phyloP scores from a whole-genome alignment of 306 rosid species.

The Vachellia collinsii region DNA sequence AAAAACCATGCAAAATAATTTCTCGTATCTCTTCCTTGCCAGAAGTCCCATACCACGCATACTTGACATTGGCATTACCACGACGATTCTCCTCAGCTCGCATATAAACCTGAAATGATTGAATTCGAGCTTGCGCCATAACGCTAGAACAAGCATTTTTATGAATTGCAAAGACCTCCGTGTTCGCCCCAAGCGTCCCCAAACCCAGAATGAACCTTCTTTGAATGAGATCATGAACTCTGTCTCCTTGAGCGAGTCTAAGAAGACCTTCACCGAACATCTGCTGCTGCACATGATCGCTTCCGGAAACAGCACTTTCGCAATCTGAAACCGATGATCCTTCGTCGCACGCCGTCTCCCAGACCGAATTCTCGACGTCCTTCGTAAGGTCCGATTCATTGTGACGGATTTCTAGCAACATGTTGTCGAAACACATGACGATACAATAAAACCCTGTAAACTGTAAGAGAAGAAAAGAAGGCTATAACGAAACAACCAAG shows the following conservation, averaged over 20 bases:
- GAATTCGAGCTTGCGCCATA: conserved; percentile 57
- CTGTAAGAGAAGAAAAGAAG: neutral
- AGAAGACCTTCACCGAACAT: conserved; percentile 29
- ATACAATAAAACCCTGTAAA: neutral
- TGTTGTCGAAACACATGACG: neutral
- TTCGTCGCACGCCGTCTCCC: conserved; percentile 36
- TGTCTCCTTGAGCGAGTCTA: conserved; percentile 49
- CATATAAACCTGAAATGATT: conserved; percentile 61
- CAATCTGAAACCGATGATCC: conserved; percentile 62
- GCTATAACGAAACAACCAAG: neutral
- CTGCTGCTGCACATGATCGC: neutral
- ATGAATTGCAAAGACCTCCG: conserved; percentile 44
- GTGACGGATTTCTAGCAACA: conserved; percentile 38
- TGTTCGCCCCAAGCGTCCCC: conserved; percentile 44
- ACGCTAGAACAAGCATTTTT: conserved; percentile 43
- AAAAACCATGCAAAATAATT: conserved; percentile 70
- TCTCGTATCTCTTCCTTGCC: conserved; percentile 56
- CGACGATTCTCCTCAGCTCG: conserved; percentile 54
- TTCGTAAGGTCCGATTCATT: neutral
- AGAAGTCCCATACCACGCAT: conserved; percentile 70
- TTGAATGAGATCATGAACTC: conserved; percentile 43
- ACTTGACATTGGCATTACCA: conserved; percentile 64
- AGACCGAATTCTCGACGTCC: conserved; percentile 6
- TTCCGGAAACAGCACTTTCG: conserved; percentile 57
- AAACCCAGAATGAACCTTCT: conserved; percentile 50